A percentile compares a stretch with the other conserved stretches of the same genome.
Conservation (phyloP, 2,329 filamentous ascomycete genomes). For the Botryotinia globosa region DNA sequence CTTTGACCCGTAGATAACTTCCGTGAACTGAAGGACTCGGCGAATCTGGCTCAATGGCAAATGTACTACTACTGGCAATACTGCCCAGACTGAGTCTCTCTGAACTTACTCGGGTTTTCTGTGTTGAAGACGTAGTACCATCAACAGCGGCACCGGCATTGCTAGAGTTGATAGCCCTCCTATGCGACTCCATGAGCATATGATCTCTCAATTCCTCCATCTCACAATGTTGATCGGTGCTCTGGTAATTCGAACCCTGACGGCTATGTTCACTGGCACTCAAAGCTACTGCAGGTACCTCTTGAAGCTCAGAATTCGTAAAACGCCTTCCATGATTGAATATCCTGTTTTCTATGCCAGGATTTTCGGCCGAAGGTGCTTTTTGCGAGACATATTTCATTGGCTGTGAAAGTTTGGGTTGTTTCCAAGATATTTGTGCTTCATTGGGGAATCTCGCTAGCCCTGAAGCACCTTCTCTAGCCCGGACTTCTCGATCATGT, state of each 20-base stretch:
- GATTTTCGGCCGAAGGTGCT: conserved; percentile 13
- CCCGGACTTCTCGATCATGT: conserved; percentile 46
- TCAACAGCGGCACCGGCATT: neutral
- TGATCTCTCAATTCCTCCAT: neutral
- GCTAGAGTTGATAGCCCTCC: neutral
- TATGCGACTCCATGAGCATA: neutral
- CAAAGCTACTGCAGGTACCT: conserved; percentile 7
- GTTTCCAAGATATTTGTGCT: neutral
- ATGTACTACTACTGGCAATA: neutral
- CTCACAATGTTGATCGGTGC: neutral
- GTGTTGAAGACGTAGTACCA: conserved; percentile 1
- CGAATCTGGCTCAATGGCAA: neutral
- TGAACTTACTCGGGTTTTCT: neutral
- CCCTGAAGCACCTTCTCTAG: conserved; percentile 41
- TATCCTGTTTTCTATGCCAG: neutral
- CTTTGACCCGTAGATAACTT: neutral
- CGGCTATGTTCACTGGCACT: neutral
- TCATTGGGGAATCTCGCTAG: conserved; percentile 13
- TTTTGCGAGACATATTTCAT: conserved; percentile 29
- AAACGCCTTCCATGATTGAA: conserved; percentile 13
- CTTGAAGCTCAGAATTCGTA: neutral
- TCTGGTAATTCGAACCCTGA: neutral
- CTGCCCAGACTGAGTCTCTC: conserved; percentile 2
- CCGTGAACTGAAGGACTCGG: neutral
- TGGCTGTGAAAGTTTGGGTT: conserved; percentile 22